A percentile compares a stretch with the other conserved stretches of the same genome.
Evolutionary conservation across 1,139 yeast genomes (phyloP).

Genomic region (Saccharomyces uvarum): DNA sequence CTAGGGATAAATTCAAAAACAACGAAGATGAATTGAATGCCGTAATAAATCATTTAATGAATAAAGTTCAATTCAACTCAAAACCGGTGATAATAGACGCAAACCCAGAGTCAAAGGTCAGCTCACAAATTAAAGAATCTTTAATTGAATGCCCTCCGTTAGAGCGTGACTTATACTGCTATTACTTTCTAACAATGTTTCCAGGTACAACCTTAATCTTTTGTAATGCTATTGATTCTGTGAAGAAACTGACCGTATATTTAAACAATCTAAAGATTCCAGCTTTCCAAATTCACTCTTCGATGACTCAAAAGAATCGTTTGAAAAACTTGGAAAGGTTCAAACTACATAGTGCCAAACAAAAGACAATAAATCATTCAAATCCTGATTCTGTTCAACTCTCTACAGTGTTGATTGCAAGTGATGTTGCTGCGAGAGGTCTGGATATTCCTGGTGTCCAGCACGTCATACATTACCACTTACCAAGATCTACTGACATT

Average conservation of each 20-base stretch:
- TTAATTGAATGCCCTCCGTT: constrained; percentile 84
- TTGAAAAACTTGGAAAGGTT: constrained; percentile 74
- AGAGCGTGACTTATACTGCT: constrained; percentile 83
- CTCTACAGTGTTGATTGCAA: constrained; percentile 78
- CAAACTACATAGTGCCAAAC: constrained; percentile 44
- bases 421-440: constrained; percentile 98
- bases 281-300: constrained; percentile 79
- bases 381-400: neutral
- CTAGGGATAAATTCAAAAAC: constrained; percentile 35
- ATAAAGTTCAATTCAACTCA: constrained; percentile 53
- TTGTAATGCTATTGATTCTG: constrained; percentile 91
- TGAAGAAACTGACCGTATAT: constrained; percentile 73
- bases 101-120: constrained; percentile 77
- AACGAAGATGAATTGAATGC: constrained; percentile 45
- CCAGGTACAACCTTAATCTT: constrained; percentile 88
- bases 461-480: constrained; percentile 92
- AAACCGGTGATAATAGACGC: constrained; percentile 69
- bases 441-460: constrained; percentile 85
- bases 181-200: constrained; percentile 77
- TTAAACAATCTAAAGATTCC: constrained; percentile 63
- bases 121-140: constrained; percentile 73
- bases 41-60: constrained; percentile 48
- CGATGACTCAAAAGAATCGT: constrained; percentile 93
- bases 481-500: constrained; percentile 90
- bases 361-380: constrained; percentile 1